These are phyloP conservation scores for Fusarium robinianum DNA, from an alignment of 2,329 filamentous ascomycete species.

Conservation along the genomic window DNA sequence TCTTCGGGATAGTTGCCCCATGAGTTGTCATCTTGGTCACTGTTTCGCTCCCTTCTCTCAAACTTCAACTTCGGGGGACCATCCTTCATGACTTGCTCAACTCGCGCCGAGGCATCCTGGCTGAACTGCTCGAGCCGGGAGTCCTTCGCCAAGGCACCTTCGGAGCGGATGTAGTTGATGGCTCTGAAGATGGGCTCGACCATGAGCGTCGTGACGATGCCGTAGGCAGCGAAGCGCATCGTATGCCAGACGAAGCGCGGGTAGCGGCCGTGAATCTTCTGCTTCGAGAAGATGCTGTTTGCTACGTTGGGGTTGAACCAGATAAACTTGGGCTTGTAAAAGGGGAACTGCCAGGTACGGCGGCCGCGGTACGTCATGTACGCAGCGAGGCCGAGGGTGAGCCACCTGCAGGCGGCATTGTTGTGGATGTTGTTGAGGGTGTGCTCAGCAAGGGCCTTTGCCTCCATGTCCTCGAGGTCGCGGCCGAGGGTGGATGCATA, in stretches of 20 bases:
- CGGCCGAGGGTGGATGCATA: slow-evolving; percentile 39
- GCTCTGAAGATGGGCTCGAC: slow-evolving; percentile 34
- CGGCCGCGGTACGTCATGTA: slow-evolving; percentile 38
- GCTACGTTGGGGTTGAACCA: slow-evolving; percentile 36
- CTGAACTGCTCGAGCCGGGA: slow-evolving; percentile 30
- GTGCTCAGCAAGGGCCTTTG: slow-evolving; percentile 43
- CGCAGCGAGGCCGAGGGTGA: slow-evolving; percentile 32
- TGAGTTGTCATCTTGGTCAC: slow-evolving; percentile 7
- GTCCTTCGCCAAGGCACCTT: slow-evolving; percentile 29
- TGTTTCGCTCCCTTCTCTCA: slow-evolving; percentile 7
- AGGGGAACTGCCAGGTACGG: slow-evolving; percentile 37
- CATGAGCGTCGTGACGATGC: slow-evolving; percentile 34
- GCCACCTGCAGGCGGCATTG: slow-evolving; percentile 38
- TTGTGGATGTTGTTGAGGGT: slow-evolving; percentile 39
- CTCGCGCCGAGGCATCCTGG: slow-evolving; percentile 31
- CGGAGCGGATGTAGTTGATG: slow-evolving; percentile 31
- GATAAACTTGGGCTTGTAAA: slow-evolving; percentile 35
- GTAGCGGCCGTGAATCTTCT: slow-evolving; percentile 34
- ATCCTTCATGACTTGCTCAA: slow-evolving; percentile 30
- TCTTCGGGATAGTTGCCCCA: slow-evolving; percentile 8
- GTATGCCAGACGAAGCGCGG: slow-evolving; percentile 34
- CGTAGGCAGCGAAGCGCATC: slow-evolving; percentile 35
- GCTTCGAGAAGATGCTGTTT: slow-evolving; percentile 34
- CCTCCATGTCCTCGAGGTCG: slow-evolving; percentile 43
- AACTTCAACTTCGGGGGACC: background rate